These are phyloP conservation scores for Ceratobasidium sp. DNA, from an alignment of 1,284 basidiomycete species.

Conservation along the genomic window DNA sequence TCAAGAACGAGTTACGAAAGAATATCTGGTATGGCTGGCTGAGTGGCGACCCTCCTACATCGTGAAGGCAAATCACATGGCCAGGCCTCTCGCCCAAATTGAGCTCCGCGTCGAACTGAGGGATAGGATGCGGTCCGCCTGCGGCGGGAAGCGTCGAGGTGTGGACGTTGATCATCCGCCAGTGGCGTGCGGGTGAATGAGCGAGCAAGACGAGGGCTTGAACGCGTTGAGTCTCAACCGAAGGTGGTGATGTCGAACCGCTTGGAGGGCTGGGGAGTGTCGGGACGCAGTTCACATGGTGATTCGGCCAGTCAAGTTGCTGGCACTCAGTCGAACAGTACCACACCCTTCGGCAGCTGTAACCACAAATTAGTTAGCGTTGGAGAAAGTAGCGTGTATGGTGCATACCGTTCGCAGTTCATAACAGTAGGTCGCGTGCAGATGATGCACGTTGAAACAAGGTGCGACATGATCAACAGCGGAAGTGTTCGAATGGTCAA, in stretches of 20 bases:
- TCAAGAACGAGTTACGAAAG: slow-evolving; percentile 47
- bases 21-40: slow-evolving; percentile 49
- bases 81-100: slow-evolving; percentile 22
- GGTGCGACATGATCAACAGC: not conserved
- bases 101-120: slow-evolving; percentile 24
- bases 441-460: not conserved
- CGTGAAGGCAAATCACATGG: slow-evolving; percentile 16
- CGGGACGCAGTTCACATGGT: slow-evolving; percentile 11
- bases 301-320: not conserved
- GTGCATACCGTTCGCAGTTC: slow-evolving; percentile 1
- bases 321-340: slow-evolving; percentile 31
- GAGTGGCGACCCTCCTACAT: slow-evolving; percentile 48
- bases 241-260: not conserved
- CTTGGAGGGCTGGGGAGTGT: not conserved
- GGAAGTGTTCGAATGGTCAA: not conserved
- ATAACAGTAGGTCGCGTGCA: slow-evolving; percentile 7
- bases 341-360: slow-evolving; percentile 5
- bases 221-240: not conserved
- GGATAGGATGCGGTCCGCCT: not conserved
- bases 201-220: slow-evolving; percentile 10
- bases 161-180: slow-evolving; percentile 15
- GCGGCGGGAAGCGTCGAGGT: not conserved
- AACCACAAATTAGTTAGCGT: not conserved
- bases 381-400: not conserved
- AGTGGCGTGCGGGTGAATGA: slow-evolving; percentile 6